Percentiles rank a stretch among this genome's conserved stretches.
Evolutionary conservation across 2,329 filamentous ascomycete genomes (phyloP).

Genomic region (Pyrenochaeta sp.): DNA sequence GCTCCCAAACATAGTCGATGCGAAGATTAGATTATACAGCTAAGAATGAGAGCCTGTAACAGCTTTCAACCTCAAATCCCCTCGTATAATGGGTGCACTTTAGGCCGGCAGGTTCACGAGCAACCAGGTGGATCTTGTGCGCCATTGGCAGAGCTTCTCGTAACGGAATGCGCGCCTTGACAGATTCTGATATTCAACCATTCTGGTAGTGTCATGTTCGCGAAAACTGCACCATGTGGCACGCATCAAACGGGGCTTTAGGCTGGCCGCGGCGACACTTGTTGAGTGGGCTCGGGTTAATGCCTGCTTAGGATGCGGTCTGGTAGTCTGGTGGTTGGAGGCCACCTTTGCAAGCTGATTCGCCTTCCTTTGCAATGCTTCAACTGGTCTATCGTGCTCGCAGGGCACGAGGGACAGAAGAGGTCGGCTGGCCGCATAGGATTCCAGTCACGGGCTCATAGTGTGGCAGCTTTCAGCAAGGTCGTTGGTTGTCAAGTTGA

Average conservation of each 20-base stretch:
- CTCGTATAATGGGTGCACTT: slow-evolving; percentile 10
- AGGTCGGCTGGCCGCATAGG: slow-evolving; percentile 38
- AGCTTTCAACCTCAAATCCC: slow-evolving; percentile 3
- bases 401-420: slow-evolving; percentile 32
- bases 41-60: slow-evolving; percentile 1
- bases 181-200: slow-evolving; percentile 25
- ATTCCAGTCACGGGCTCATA: slow-evolving; percentile 44
- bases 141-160: slow-evolving; percentile 23
- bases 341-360: slow-evolving; percentile 42
- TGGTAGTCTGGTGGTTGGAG: slow-evolving; percentile 28
- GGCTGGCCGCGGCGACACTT: slow-evolving; percentile 28
- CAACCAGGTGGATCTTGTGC: slow-evolving; percentile 15
- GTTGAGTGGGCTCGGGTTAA: slow-evolving; percentile 28
- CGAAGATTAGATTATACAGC: slow-evolving; percentile 7
- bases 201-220: slow-evolving; percentile 23
- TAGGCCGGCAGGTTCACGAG: slow-evolving; percentile 6
- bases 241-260: slow-evolving; percentile 16
- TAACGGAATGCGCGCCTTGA: slow-evolving; percentile 25
- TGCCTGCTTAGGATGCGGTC: slow-evolving; percentile 36
- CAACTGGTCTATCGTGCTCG: slow-evolving; percentile 30
- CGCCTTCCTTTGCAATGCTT: slow-evolving; percentile 30
- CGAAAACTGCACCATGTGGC: slow-evolving; percentile 18
- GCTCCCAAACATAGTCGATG: slow-evolving; percentile 3
- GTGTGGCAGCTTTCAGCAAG: slow-evolving; percentile 34
- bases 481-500: slow-evolving; percentile 40